Percentiles rank a stretch among this genome's conserved stretches.
Conservation (phyloP, 768 basidiomycete genomes). For the Dioszegia crocea region DNA sequence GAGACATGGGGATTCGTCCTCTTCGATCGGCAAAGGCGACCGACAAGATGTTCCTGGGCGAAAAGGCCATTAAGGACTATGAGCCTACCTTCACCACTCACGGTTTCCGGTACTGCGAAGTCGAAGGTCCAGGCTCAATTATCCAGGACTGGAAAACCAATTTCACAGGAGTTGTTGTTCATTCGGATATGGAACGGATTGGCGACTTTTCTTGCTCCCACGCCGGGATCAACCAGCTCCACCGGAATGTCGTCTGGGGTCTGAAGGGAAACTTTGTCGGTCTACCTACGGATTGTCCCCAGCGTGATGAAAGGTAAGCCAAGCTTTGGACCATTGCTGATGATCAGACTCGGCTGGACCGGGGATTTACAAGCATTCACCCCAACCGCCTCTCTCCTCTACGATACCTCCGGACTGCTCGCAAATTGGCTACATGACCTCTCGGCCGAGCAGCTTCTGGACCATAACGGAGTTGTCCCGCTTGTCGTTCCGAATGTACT, state of each 20-base stretch:
- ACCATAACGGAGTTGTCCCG: slow-evolving; percentile 24
- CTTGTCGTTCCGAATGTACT: slow-evolving; percentile 21
- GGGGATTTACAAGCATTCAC: slow-evolving; percentile 33
- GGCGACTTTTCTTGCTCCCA: slow-evolving; percentile 40
- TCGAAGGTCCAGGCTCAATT: slow-evolving; percentile 18
- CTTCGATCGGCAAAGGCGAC: slow-evolving; percentile 31
- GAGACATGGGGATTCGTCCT: slow-evolving; percentile 41
- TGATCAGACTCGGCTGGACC: not conserved
- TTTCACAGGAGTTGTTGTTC: slow-evolving; percentile 21
- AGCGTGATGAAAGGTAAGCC: slow-evolving; percentile 40
- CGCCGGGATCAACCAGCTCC: slow-evolving; percentile 29
- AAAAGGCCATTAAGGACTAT: slow-evolving; percentile 28
- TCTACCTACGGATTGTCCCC: slow-evolving; percentile 48
- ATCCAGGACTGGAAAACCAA: slow-evolving; percentile 17
- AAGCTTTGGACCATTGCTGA: not conserved
- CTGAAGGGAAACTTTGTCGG: slow-evolving; percentile 37
- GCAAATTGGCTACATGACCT: slow-evolving; percentile 41
- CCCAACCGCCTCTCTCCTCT: slow-evolving; percentile 41
- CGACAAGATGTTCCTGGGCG: slow-evolving; percentile 20
- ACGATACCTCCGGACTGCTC: slow-evolving; percentile 31
- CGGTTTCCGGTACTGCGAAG: slow-evolving; percentile 42
- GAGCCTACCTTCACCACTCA: slow-evolving; percentile 46
- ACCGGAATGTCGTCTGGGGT: slow-evolving; percentile 37
- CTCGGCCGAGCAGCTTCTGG: slow-evolving; percentile 28
- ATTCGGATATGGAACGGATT: slow-evolving; percentile 31